Base-by-base conservation (phyloP, 768 basidiomycete species). In the Cyclocybe aegerita region DNA sequence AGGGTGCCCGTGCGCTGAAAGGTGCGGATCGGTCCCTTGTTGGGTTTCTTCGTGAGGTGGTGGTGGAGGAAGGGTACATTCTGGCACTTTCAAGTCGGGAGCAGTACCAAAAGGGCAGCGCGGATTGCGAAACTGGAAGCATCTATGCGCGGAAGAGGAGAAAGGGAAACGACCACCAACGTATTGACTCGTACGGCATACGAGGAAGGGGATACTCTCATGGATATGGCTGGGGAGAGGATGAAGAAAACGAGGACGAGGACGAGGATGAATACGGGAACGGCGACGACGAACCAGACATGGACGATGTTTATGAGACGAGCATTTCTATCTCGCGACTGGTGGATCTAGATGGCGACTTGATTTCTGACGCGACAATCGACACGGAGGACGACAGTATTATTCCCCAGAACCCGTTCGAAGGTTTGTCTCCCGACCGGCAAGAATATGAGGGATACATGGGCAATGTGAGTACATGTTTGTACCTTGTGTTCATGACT, bases 371-470 rank as follows among this genome's bases (percentile, higher is more conserved):
- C 3, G 46, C 49, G 7, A 49, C 52, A 7, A 43, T 70, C 4
- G 30, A 49, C 1, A 23, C 73, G 6, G 49, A 56, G 1, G 49
- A 62, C 30, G 57, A 62, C 8, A 59, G 60, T 38, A 55, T 75
- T 12, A 61, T 76, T 30, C 72, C 71, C 0, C 58, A 60, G 35
- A 50, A 71, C 37, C 59, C 67, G 0, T 74, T 76, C 52, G 64
- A 73, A 32, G 66, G 55, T 30, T 44, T 32, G 5, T 44, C 49
- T 12, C 73, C 73, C 3, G 70, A 75, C 48, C 58, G 69, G 3
- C 55, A 60, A n/a, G 64, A 74, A 3, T 75, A 73, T 39, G 71
- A 73, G 44, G 70, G 72, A 29, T 76, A 75, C 53, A 63, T 65
- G 58, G 73, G 70, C 10, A 74, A 75, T 57, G 76, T 75, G 52